Base-by-base conservation (phyloP, 2,329 filamentous ascomycete genomes). In the Pseudopithomyces chartarum region DNA sequence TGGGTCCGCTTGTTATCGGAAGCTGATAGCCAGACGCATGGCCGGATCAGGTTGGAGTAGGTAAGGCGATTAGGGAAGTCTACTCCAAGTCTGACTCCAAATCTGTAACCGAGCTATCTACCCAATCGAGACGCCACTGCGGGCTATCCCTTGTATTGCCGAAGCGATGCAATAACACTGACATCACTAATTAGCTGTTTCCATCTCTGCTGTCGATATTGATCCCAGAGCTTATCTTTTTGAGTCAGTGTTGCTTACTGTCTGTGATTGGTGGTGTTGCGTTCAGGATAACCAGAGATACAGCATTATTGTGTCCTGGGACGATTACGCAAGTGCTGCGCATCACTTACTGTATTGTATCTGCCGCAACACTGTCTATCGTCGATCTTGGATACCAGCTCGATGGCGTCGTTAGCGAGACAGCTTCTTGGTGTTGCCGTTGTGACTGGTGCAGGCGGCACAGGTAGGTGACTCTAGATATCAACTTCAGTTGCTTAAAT, bases 391-490 rank as follows among this genome's bases (percentile, higher is more conserved):
- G 10, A 23, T 22, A 15, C n/a, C n/a, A n/a, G n/a, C n/a, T n/a
- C n/a, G n/a, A 63, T 66, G 60, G 51, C 60, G 34, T 62, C 59
- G 38, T 33, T 64, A 40, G 48, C 57, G 20, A 57, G 54, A 33
- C 56, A 49, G 20, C 46, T 75, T 20, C 65, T 64, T 19, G 73
- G 71, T 43, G 68, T 73, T 33, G 71, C 71, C 36, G 55, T 75
- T 2, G 56, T 75, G 12, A 75, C 73, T 6, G 72, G 73, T 19
- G 71, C 73, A 36, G 73, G 70, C 48, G 71, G 71, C 48, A 73
- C 69, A 33, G 73, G 73, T 70, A 57, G 12, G 60, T 38, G 6
- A 5, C 60, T 6, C 15, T n/a, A 20, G 17, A 15, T 5, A 11
- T 20, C 6, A 6, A 5, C 22, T 7, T 42, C 15, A 1, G 7